Evolutionary conservation across 768 basidiomycete genomes (phyloP).

Genomic region (Lyophyllum shimeji): DNA sequence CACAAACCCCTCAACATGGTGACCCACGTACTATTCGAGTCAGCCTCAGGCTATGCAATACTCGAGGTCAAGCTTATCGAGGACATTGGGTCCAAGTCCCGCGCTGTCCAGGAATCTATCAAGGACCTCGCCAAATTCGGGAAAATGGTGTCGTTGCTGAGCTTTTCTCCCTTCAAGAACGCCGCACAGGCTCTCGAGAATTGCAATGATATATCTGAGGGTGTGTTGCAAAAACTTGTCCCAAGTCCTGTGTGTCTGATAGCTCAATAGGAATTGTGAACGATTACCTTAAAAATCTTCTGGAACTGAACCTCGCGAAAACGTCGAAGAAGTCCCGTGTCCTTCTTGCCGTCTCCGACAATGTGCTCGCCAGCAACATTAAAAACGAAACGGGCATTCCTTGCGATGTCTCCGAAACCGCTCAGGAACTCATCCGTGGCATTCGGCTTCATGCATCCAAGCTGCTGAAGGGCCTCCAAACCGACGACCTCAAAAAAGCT

Average conservation of each 20-base stretch:
- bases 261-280: conserved; percentile 69
- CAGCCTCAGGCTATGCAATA: conserved; percentile 90
- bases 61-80: conserved; percentile 87
- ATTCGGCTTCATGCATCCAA: conserved; percentile 90
- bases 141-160: conserved; percentile 88
- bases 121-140: conserved; percentile 84
- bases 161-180: conserved; percentile 92
- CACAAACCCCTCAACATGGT: conserved; percentile 47
- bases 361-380: conserved; percentile 73
- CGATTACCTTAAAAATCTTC: conserved; percentile 76
- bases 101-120: conserved; percentile 82
- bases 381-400: conserved; percentile 67
- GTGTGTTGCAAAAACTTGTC: conserved; percentile 27
- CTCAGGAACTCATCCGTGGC: conserved; percentile 87
- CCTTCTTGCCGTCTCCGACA: conserved; percentile 78
- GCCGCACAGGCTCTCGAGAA: conserved; percentile 95
- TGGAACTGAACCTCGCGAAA: conserved; percentile 87
- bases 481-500: conserved; percentile 86
- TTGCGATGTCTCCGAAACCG: conserved; percentile 80
- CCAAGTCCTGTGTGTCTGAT: conserved; percentile 5
- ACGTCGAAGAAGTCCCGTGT: conserved; percentile 68
- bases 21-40: conserved; percentile 91
- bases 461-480: conserved; percentile 84
- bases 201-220: conserved; percentile 94
- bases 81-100: conserved; percentile 79